Base-by-base conservation (phyloP, 495 filamentous ascomycete species). In the Thermothielavioides terrestris region DNA sequence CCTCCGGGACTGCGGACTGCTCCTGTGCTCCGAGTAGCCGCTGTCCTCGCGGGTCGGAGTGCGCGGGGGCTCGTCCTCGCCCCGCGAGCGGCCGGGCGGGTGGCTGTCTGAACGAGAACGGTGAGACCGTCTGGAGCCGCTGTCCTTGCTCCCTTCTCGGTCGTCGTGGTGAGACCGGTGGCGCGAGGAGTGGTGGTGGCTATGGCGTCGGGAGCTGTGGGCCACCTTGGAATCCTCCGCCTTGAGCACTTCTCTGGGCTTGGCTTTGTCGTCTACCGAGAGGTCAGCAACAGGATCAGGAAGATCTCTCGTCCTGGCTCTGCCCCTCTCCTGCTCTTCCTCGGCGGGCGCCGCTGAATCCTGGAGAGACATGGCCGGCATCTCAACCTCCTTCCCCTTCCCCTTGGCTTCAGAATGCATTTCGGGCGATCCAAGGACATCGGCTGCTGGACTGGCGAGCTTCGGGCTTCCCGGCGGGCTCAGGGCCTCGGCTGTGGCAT, bases 261-360 rank as follows among this genome's bases (percentile, higher is more conserved):
- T 67, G 41, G 53, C 57, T 61, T 69, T 68, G 60, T 73, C 66
- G 56, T 67, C 68, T 73, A 66, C 60, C 60, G 52, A 67, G 59
- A 67, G 62, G 70, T 73, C 70, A 74, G 70, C 62, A 68, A 71
- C 68, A 60, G 61, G 57, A 44, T 47, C 51, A 58, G 60, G 55
- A 59, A 55, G 53, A 50, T 61, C 55, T 54, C 59, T 50, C 49
- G 58, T 52, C 52, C 58, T 58, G 47, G 57, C 57, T 46, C 62
- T 63, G 44, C 59, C 60, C 38, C 62, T 56, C 20, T 52, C 58
- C 32, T 50, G 49, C 21, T 52, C 50, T 23, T 40, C 45, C 31
- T 50, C 49, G 27, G 20, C 51, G 26, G 43, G 41, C 30, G 30
- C 39, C 15, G 36, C 35, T 18, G 49, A 57, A 38, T 50, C 53